Percentiles rank a stretch among this genome's conserved stretches.
These are phyloP conservation scores for Paramecium sexaurelia DNA, from an alignment of 73 alveolate genomes.

Conservation along the genomic window DNA sequence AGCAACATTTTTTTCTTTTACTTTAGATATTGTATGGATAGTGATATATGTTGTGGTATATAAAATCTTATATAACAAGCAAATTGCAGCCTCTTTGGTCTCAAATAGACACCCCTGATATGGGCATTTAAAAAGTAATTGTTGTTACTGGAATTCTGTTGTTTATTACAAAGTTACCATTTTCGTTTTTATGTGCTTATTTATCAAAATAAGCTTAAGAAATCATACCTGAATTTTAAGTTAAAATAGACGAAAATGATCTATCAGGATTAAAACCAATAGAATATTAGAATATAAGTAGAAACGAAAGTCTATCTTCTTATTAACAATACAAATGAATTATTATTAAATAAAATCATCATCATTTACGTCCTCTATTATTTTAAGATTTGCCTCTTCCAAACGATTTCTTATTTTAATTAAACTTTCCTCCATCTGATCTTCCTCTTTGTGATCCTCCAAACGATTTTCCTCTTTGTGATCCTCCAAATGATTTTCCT, in stretches of 20 bases:
- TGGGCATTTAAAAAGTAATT: not conserved
- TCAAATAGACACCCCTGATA: constrained; percentile 25
- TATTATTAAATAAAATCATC: not conserved
- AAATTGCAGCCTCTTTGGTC: constrained; percentile 26
- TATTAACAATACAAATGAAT: constrained; percentile 36
- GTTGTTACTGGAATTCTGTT: not conserved
- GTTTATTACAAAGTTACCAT: not conserved
- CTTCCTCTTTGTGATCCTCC: not conserved
- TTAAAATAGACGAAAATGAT: not conserved
- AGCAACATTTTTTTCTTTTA: not conserved
- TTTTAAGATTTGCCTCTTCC: not conserved
- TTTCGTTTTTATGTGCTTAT: constrained; percentile 31
- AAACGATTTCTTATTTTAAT: not conserved
- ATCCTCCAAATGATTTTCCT: not conserved
- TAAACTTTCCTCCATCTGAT: not conserved
- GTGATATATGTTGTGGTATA: not conserved
- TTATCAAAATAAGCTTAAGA: not conserved
- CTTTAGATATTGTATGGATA: constrained; percentile 28
- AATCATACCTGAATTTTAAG: constrained; percentile 7
- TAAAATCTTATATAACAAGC: constrained; percentile 8
- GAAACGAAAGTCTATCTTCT: not conserved
- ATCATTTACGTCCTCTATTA: not conserved
- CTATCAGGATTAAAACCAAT: not conserved
- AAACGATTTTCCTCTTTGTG: not conserved
- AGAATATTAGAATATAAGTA: not conserved